Evolutionary conservation across 2,329 filamentous ascomycete genomes (phyloP).

Genomic region (Lecanicillium sp.): DNA sequence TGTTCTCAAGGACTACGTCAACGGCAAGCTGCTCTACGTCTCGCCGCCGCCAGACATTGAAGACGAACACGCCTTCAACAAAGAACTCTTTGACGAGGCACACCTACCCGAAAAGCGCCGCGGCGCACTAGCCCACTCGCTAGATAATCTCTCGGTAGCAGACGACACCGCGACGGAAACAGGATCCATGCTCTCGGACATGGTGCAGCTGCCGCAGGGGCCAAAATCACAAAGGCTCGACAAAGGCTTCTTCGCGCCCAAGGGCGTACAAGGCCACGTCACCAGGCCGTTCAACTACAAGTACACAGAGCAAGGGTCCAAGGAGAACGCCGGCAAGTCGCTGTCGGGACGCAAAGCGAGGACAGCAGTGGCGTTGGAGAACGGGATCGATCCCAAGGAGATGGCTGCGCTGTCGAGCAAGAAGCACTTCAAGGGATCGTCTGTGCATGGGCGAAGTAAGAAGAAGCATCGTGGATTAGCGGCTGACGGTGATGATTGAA

Average conservation of each 20-base stretch:
- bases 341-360: conserved; percentile 77
- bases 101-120: conserved; percentile 79
- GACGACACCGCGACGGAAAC: conserved; percentile 22
- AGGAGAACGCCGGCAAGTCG: conserved; percentile 43
- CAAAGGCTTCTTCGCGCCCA: conserved; percentile 76
- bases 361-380: conserved; percentile 74
- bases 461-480: conserved; percentile 20
- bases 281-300: conserved; percentile 82
- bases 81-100: conserved; percentile 73
- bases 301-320: conserved; percentile 71
- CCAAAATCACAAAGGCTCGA: conserved; percentile 72
- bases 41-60: conserved; percentile 72
- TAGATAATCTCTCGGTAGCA: conserved; percentile 36
- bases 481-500: conserved; percentile 1
- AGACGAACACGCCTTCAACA: conserved; percentile 73
- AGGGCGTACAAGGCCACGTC: conserved; percentile 56
- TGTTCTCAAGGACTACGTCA: conserved; percentile 95
- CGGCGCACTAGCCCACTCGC: conserved; percentile 47
- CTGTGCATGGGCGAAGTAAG: conserved; percentile 50
- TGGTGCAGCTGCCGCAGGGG: conserved; percentile 45
- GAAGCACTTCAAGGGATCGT: conserved; percentile 88
- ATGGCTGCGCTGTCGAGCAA: conserved; percentile 59
- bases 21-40: conserved; percentile 87
- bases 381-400: conserved; percentile 75
- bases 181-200: conserved; percentile 25